Conservation (phyloP, 768 basidiomycete species). For the Mycena capillaripes region DNA sequence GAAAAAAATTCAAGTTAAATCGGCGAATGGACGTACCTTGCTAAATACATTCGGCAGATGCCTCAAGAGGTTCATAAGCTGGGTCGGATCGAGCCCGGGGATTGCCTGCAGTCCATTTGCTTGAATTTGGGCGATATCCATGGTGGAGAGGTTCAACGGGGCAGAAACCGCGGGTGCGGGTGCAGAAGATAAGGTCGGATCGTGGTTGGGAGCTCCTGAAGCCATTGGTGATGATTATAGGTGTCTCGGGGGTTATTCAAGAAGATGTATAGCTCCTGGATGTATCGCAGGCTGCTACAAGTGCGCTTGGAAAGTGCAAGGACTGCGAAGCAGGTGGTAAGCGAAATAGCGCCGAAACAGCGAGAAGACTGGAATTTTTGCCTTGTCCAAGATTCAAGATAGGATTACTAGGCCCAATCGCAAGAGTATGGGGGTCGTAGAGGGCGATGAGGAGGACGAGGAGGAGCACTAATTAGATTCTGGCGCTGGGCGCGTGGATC, state of each 20-base stretch:
- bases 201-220: constrained; percentile 16
- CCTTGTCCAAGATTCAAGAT: neutral
- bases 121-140: constrained; percentile 37
- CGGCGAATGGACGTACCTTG: constrained; percentile 60
- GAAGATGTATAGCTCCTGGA: neutral
- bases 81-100: constrained; percentile 62
- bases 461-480: neutral
- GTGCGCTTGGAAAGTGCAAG: neutral
- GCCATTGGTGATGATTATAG: constrained; percentile 21
- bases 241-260: neutral
- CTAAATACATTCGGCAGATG: constrained; percentile 66
- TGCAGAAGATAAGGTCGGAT: constrained; percentile 19
- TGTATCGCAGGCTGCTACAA: neutral
- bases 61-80: constrained; percentile 73
- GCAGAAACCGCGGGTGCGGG: constrained; percentile 10
- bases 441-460: neutral
- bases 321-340: constrained; percentile 1
- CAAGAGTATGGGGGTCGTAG: neutral
- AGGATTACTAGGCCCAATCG: neutral
- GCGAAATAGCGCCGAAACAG: constrained; percentile 7
- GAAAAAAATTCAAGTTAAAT: constrained; percentile 17
- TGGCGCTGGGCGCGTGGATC: constrained; percentile 13
- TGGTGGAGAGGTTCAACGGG: constrained; percentile 15
- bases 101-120: constrained; percentile 17
- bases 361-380: neutral